These are phyloP conservation scores for Teratosphaeria viscida DNA, from an alignment of 2,329 filamentous ascomycete genomes.

Conservation along the genomic window DNA sequence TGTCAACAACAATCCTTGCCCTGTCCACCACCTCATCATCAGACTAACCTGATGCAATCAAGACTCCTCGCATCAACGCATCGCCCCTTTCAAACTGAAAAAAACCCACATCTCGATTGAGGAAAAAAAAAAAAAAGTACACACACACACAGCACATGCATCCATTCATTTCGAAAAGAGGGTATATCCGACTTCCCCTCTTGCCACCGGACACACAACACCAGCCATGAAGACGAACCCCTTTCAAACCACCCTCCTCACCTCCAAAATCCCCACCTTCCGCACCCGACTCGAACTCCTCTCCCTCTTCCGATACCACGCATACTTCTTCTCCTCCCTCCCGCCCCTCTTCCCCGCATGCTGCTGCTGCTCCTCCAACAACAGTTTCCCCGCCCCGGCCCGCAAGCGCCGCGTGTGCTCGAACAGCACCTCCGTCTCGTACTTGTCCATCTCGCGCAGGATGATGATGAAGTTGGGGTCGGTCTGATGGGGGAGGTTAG, in stretches of 20 bases:
- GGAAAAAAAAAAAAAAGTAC: too few species aligned
- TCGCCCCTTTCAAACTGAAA: too few species aligned
- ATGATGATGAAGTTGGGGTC: conserved; percentile 41
- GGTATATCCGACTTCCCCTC: too few species aligned
- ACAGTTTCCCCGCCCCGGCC: conserved; percentile 28
- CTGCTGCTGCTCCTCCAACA: conserved; percentile 32
- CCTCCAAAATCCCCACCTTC: conserved; percentile 17
- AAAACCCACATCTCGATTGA: too few species aligned
- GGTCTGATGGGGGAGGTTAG: conserved; percentile 16
- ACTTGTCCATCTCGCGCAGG: conserved; percentile 38
- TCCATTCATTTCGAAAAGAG: too few species aligned
- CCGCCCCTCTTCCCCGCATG: conserved; percentile 13
- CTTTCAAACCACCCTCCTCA: conserved; percentile 3
- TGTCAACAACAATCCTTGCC: too few species aligned
- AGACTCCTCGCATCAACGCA: too few species aligned
- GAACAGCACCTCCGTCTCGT: conserved; percentile 40
- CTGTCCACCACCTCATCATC: too few species aligned
- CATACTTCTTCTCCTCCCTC: conserved; percentile 29
- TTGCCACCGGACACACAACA: too few species aligned
- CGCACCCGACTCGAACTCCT: conserved; percentile 18
- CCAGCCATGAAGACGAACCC: too few species aligned
- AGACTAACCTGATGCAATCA: too few species aligned
- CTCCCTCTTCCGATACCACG: conserved; percentile 31
- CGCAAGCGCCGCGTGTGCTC: conserved; percentile 40
- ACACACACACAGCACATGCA: too few species aligned